A percentile compares a stretch with the other conserved stretches of the same genome.
Evolutionary conservation across 2,329 filamentous ascomycete species (phyloP).

Genomic region (Colletotrichum gigasporum): DNA sequence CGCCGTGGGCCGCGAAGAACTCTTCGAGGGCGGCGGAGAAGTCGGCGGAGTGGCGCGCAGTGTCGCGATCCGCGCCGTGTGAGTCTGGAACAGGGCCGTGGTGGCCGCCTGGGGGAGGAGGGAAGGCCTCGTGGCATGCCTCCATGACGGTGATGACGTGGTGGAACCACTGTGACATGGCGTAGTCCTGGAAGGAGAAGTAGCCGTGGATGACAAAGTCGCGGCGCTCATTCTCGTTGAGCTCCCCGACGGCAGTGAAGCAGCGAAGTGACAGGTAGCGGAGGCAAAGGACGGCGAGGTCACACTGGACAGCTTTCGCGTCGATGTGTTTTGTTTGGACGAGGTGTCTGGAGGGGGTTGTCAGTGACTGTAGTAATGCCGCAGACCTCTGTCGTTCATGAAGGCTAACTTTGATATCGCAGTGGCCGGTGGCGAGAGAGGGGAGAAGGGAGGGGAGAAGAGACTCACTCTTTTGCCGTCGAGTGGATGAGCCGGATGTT

Average conservation of each 20-base stretch:
- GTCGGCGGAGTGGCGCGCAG: neutral
- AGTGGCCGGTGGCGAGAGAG: neutral
- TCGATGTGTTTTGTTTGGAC: slow-evolving; percentile 37
- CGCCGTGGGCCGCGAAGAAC: slow-evolving; percentile 3
- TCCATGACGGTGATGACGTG: slow-evolving; percentile 41
- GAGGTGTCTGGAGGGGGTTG: slow-evolving; percentile 32
- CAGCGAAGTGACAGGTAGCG: slow-evolving; percentile 44
- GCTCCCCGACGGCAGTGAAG: slow-evolving; percentile 37
- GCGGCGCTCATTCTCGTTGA: slow-evolving; percentile 27
- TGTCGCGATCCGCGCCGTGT: neutral
- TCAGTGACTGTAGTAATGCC: neutral
- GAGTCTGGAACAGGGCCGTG: neutral
- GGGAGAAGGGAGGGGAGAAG: no score
- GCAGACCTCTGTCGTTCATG: no score
- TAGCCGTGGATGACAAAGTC: slow-evolving; percentile 36
- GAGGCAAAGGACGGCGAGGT: slow-evolving; percentile 44
- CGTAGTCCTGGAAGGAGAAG: slow-evolving; percentile 51
- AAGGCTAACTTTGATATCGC: no score
- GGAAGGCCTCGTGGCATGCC: slow-evolving; percentile 20
- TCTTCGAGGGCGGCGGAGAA: slow-evolving; percentile 19
- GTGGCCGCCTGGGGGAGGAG: neutral
- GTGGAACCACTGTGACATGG: slow-evolving; percentile 43
- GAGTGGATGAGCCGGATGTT: slow-evolving; percentile 49
- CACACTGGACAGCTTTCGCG: slow-evolving; percentile 37
- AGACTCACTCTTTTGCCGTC: slow-evolving; percentile 45